A percentile compares a stretch with the other conserved stretches of the same genome.
Conservation (phyloP, 805 yeast species). For the Candida takata region DNA sequence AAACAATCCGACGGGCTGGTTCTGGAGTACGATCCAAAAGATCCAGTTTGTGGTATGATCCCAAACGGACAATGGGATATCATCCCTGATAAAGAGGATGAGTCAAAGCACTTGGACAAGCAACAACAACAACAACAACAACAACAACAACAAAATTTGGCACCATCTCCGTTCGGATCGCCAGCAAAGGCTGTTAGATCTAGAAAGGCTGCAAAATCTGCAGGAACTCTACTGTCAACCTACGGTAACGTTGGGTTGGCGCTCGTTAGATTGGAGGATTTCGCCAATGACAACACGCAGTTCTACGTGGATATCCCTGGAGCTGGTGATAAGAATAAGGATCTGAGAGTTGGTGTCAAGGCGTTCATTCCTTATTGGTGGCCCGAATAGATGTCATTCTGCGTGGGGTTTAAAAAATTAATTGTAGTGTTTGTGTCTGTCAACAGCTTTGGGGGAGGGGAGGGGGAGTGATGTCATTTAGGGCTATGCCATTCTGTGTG, state of each 20-base stretch:
- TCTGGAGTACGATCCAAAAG: constrained; percentile 12
- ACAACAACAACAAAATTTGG: constrained; percentile 39
- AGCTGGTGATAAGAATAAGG: constrained; percentile 16
- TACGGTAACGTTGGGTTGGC: constrained; percentile 63
- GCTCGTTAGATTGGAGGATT: constrained; percentile 43
- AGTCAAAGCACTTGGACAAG: too few relatives aligned
- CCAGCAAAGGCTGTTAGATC: neutral
- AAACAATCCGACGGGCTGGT: constrained; percentile 10
- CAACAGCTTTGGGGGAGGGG: too few relatives aligned
- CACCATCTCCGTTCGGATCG: constrained; percentile 31
- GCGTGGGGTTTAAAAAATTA: too few relatives aligned
- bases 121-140: too few relatives aligned
- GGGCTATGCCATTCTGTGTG: too few relatives aligned
- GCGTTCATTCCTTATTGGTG: constrained; percentile 70
- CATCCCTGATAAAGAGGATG: constrained; percentile 13
- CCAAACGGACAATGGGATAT: constrained; percentile 17
- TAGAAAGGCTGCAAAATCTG: constrained; percentile 19
- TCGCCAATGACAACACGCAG: constrained; percentile 27
- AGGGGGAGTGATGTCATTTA: too few relatives aligned
- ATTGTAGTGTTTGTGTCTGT: too few relatives aligned
- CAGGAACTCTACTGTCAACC: constrained; percentile 55
- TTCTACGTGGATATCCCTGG: constrained; percentile 26
- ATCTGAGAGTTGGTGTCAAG: constrained; percentile 34
- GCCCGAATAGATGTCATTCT: constrained; percentile 42
- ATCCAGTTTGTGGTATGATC: constrained; percentile 6